Base-by-base conservation (phyloP, 768 basidiomycete genomes). In the Naganishia vaughanmartiniae region DNA sequence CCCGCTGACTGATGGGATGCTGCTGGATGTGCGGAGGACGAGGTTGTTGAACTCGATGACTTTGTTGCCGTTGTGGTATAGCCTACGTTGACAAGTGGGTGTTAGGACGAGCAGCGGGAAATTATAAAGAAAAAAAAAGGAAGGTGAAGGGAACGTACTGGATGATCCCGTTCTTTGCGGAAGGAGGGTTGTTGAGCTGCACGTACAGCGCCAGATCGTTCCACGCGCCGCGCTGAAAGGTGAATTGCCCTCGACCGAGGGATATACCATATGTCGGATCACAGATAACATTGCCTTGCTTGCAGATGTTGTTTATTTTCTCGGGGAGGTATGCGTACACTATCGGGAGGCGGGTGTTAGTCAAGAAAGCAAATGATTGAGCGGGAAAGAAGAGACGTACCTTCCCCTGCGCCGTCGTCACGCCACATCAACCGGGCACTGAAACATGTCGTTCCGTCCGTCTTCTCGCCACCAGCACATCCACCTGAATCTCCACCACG, bases 341-440 rank as follows among this genome's bases (percentile, higher is more conserved):
- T 92, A 7, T 4, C 12, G n/a, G n/a, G 11, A 21, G 12, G 33
- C 2, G 24, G 17, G 21, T 0, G n/a, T 17, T 21, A 36, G 33
- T 6, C 11, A 28, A 30, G 42, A 12, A 1, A 45, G 14, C 15
- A n/a, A n/a, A n/a, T n/a, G n/a, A 2, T 33, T 10, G 19, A 65
- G 91, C 92, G 31, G 91, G 81, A 76, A 28, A n/a, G 14, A 39
- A 28, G n/a, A 12, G 28, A 54, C 65, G 31, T 39, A 72, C 71
- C 71, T 33, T 93, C 92, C 4, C 91, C 92, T 0, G 79, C 80
- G 4, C 92, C 91, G 0, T 81, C 72, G 0, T 74, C 53, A 42
- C 83, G 74, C 82, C 82, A 93, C 92, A 94, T 93, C 73, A 93
- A 69, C 31, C 92, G 82, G 7, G 91, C 92, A 76, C 89, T 91